Base-by-base conservation (phyloP, 139 green algal genomes). In the Asterochloris sp. region DNA sequence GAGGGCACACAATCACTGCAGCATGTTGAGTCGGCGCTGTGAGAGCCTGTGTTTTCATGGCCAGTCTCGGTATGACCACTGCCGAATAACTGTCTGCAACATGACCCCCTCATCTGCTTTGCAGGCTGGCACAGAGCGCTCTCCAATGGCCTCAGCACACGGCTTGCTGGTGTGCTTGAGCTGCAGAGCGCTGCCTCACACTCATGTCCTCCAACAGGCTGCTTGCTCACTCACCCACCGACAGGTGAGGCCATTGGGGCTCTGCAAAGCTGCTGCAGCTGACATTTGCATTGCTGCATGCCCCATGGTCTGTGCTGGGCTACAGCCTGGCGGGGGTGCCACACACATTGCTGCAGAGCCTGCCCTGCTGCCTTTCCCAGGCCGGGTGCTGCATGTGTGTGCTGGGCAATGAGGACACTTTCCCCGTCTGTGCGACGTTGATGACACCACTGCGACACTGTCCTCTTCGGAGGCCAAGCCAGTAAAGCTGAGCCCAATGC, bases 371-470 rank as follows among this genome's bases (percentile, higher is more conserved):
- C 38, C 2, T 54, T 6, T 54, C 38, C 38, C 38, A 54, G 38
- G 4, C 6, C 6, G 38, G 38, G 38, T 66, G 76, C 11, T 71
- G 60, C 16, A 69, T 16, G 60, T 13, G 19, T 21, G 64, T 75
- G 64, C 24, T 71, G 81, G 84, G 84, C 80, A 62, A 67, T 85
- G 84, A 88, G 27, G 84, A 88, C 29, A 29, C 80, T 88, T 88
- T 88, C 84, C 84, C 84, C 84, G 82, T 83, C 80, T 85, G 84
- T 86, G 83, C 84, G 84, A 88, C 75, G 81, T 64, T 86, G 84
- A 85, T 85, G 80, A 26, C 62, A 85, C 83, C 66, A 60, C 47
- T 81, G 80, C 80, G 69, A 87, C 29, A 66, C 29, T 64, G 19
- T 73, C 19, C 29, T 75, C 74, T 66, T 78, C 29, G 73, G 66